These are phyloP conservation scores for Neurospora sp. DNA, from an alignment of 495 filamentous ascomycete species.

Conservation along the genomic window DNA sequence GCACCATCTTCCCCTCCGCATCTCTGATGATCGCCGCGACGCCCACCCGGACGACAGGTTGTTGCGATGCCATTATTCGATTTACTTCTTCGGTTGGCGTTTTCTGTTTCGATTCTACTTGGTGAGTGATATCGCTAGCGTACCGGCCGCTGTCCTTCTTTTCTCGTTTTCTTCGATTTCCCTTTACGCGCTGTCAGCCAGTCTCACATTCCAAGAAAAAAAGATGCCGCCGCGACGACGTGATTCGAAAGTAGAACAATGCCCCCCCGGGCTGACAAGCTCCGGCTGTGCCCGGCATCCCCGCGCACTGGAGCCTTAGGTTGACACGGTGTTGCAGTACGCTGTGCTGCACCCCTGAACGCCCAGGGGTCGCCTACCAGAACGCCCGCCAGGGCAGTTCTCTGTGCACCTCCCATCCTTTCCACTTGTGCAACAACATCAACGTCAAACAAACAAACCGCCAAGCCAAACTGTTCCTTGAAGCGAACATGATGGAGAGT, in stretches of 20 bases:
- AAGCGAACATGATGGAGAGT: background rate
- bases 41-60: slow-evolving; percentile 23
- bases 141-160: background rate
- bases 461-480: background rate
- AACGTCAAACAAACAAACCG: background rate
- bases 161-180: background rate
- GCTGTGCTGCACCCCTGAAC: background rate
- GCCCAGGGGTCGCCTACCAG: background rate
- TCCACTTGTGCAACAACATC: background rate
- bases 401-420: background rate
- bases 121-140: background rate
- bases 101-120: background rate
- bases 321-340: background rate
- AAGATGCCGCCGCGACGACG: background rate
- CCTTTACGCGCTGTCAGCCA: background rate
- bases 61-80: slow-evolving; percentile 4
- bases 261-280: background rate
- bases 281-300: background rate
- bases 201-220: background rate
- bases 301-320: background rate
- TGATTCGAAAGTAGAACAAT: background rate
- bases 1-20: slow-evolving; percentile 22
- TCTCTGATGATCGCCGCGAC: slow-evolving; percentile 30
- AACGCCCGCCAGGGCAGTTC: background rate
- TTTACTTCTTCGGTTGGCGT: background rate